Evolutionary conservation across 1,284 basidiomycete species (phyloP), one percentile per base, ranked within the genome.

Genomic region (Cryptococcus maquisensis): DNA sequence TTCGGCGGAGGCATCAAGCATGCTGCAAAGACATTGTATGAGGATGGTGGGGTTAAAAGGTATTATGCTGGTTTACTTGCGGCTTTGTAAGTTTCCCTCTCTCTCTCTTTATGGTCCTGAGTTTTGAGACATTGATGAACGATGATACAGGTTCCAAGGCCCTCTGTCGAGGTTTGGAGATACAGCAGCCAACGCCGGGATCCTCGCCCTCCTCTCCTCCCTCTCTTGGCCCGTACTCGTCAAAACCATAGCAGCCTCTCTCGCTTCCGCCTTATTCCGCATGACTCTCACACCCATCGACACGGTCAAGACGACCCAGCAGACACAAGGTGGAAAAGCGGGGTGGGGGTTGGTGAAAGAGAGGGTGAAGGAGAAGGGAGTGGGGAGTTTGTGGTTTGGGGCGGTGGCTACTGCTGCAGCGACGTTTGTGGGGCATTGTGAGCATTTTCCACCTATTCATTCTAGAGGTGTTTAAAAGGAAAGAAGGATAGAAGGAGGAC

Each of bases 281-380:
- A 93, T 94, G 83, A 77, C 86, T 15, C 76, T 94, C 41, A 93
- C 88, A 0, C 91, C 91, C 0, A 82, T 94, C 49, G 91, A 95
- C 74, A 92, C 91, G 0, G 71, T 93, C 59, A 94, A 95, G 81
- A 95, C 91, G 7, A 94, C 90, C 0, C 78, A 94, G 77, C 91
- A 95, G 76, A 88, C 91, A 0, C 86, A 92, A 69, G 91, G 91
- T 6, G 83, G 80, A 4, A 57, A 57, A 56, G 73, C 76, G 0
- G 91, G 88, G 0, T 75, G 85, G 54, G 69, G 70, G 28, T 82
- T 94, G 47, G 76, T 94, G 39, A 81, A 78, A 58, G 78, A 81
- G 8, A 80, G 90, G 62, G 85, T 92, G 56, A 84, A 81, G 68
- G 80, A 75, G 49, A 85, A 90, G 63, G 91, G 91, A 2, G 73